Percentiles rank a stretch among this genome's conserved stretches.
Evolutionary conservation across 2,329 filamentous ascomycete genomes (phyloP).

Genomic region (Fusarium subglutinans): DNA sequence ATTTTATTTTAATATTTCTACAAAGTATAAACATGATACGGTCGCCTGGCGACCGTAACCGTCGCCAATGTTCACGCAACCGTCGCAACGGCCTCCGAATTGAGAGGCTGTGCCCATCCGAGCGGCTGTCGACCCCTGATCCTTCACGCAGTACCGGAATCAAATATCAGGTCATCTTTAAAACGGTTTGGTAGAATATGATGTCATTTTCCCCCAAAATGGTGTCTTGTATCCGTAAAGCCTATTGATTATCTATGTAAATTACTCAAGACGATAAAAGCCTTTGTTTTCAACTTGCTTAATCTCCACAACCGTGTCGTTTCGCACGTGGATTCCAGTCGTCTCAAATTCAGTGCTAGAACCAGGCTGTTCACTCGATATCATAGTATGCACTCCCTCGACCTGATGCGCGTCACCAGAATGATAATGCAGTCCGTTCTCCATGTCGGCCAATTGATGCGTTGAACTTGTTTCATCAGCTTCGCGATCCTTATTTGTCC

Average conservation of each 20-base stretch:
- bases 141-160: neutral
- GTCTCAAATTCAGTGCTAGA: no score
- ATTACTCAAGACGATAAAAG: neutral
- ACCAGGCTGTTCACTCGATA: constrained; percentile 1
- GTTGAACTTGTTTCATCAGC: constrained; percentile 31
- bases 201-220: neutral
- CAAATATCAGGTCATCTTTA: neutral
- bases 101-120: neutral
- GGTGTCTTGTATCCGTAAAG: no score
- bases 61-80: neutral
- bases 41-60: no score
- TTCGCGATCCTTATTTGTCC: constrained; percentile 3
- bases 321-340: constrained; percentile 7
- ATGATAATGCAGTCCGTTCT: neutral
- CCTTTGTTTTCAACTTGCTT: neutral
- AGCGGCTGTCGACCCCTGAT: neutral
- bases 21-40: neutral
- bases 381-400: constrained; percentile 14
- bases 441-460: constrained; percentile 23
- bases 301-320: constrained; percentile 26
- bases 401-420: neutral
- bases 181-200: neutral
- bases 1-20: neutral
- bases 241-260: neutral
- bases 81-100: neutral